phyloP scores from a whole-genome alignment of 352 stramenopile genomes.

The Lagenidium sp. region DNA sequence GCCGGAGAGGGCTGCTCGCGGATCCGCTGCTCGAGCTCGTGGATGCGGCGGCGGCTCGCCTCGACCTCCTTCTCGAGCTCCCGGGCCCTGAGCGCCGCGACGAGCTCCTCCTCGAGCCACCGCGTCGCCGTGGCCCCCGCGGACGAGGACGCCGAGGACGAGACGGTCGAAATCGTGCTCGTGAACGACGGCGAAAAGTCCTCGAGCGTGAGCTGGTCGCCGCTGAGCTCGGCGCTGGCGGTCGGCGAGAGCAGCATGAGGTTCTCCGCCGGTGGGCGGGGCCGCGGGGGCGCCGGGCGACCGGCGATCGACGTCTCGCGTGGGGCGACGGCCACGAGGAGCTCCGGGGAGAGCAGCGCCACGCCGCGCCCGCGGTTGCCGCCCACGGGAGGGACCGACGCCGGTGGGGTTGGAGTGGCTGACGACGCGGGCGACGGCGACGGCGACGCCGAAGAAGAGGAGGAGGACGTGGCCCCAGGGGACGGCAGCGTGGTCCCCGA shows the following conservation, averaged over 20 bases:
- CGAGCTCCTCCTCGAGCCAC: slow-evolving; percentile 48
- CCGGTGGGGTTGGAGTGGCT: too few species aligned
- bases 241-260: slow-evolving; percentile 10
- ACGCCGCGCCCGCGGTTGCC: too few species aligned
- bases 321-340: slow-evolving; percentile 6
- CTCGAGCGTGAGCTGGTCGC: too few species aligned
- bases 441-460: slow-evolving; percentile 2
- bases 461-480: too few species aligned
- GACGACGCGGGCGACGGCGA: neutral
- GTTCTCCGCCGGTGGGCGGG: slow-evolving; percentile 1
- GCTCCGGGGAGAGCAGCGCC: slow-evolving; percentile 6
- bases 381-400: too few species aligned
- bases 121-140: too few species aligned
- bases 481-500: too few species aligned
- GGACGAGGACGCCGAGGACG: slow-evolving; percentile 4
- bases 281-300: neutral
- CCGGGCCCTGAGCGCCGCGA: slow-evolving; percentile 38
- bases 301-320: slow-evolving; percentile 1
- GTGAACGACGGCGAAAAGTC: slow-evolving; percentile 8
- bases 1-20: slow-evolving; percentile 42
- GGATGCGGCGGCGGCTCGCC: slow-evolving; percentile 45
- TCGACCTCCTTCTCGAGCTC: slow-evolving; percentile 69
- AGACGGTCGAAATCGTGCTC: slow-evolving; percentile 1
- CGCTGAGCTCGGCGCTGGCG: slow-evolving; percentile 6
- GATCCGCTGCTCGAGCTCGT: slow-evolving; percentile 45